Conservation (phyloP, 371 early-diverging fungal genomes). For the Sporodiniella umbellata region DNA sequence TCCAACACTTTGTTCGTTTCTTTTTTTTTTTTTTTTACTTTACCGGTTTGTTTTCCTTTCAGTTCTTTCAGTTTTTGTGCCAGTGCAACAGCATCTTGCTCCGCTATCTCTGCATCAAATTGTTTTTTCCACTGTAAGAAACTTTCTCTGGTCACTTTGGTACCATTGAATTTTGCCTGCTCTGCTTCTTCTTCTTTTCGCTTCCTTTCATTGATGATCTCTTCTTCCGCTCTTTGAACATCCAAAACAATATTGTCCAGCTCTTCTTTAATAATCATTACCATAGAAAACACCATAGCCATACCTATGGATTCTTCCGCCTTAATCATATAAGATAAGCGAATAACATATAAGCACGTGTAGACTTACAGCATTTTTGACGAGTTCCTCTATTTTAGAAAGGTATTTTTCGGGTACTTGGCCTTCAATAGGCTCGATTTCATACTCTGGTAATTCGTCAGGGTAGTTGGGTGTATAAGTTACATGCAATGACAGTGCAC, state of each 20-base stretch:
- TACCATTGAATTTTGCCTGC: conserved; percentile 77
- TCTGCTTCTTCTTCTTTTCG: conserved; percentile 79
- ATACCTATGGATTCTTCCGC: conserved; percentile 84
- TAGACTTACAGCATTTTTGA: conserved; percentile 46
- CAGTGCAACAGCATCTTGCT: conserved; percentile 51
- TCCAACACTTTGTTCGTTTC: too few species aligned
- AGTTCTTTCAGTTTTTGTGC: conserved; percentile 45
- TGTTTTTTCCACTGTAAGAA: conserved; percentile 79
- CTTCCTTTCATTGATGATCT: conserved; percentile 54
- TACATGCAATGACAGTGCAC: conserved; percentile 58
- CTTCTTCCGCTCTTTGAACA: conserved; percentile 50
- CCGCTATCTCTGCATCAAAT: conserved; percentile 76
- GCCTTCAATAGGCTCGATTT: conserved; percentile 55
- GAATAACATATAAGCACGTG: background rate
- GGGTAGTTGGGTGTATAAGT: conserved; percentile 87
- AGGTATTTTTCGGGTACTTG: conserved; percentile 44
- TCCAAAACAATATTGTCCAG: conserved; percentile 61
- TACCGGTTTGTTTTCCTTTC: conserved; percentile 59
- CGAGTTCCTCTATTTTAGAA: conserved; percentile 39
- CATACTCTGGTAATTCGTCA: conserved; percentile 74
- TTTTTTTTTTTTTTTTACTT: too few species aligned
- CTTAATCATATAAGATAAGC: conserved; percentile 16
- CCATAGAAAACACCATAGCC: conserved; percentile 91
- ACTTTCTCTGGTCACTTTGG: conserved; percentile 74
- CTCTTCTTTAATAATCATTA: conserved; percentile 71